Evolutionary conservation across 2,329 filamentous ascomycete genomes (phyloP).

Genomic region (Tolypocladium guangdongense): DNA sequence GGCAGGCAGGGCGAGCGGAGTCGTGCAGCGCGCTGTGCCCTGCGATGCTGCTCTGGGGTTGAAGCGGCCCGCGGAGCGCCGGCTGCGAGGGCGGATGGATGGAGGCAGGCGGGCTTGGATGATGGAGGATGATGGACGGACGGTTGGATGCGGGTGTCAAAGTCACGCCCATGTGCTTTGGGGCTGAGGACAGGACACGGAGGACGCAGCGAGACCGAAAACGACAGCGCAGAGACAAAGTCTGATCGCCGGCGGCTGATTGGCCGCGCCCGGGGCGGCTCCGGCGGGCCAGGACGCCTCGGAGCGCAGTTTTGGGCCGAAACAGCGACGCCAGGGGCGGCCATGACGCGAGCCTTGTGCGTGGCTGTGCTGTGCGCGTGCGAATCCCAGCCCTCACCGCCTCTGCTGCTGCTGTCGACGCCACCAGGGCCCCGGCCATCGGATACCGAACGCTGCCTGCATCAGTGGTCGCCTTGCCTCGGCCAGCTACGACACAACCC

Average conservation of each 20-base stretch:
- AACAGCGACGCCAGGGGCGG: constrained; percentile 6
- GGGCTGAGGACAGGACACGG: not conserved
- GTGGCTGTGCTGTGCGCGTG: not conserved
- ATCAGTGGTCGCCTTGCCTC: no score
- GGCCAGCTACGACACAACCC: no score
- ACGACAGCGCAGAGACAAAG: constrained; percentile 13
- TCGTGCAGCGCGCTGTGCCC: not conserved
- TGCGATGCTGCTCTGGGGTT: not conserved
- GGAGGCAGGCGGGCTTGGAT: not conserved
- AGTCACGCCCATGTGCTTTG: not conserved
- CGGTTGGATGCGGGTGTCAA: not conserved
- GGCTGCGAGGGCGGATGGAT: not conserved
- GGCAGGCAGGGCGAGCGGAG: not conserved
- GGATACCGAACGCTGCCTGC: no score
- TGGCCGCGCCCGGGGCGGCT: constrained; percentile 15
- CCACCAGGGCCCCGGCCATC: no score
- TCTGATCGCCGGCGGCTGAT: constrained; percentile 24
- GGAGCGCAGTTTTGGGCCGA: constrained; percentile 12
- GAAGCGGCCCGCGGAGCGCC: not conserved
- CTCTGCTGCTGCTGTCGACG: no score
- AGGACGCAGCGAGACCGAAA: constrained; percentile 6
- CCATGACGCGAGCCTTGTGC: constrained; percentile 1
- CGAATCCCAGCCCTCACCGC: no score
- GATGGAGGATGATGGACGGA: not conserved
- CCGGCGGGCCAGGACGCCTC: constrained; percentile 6